Percentiles rank a stretch among this genome's conserved stretches.
Evolutionary conservation across 1,139 yeast species (phyloP).

Genomic region (Magnusiomyces tetraspermus): DNA sequence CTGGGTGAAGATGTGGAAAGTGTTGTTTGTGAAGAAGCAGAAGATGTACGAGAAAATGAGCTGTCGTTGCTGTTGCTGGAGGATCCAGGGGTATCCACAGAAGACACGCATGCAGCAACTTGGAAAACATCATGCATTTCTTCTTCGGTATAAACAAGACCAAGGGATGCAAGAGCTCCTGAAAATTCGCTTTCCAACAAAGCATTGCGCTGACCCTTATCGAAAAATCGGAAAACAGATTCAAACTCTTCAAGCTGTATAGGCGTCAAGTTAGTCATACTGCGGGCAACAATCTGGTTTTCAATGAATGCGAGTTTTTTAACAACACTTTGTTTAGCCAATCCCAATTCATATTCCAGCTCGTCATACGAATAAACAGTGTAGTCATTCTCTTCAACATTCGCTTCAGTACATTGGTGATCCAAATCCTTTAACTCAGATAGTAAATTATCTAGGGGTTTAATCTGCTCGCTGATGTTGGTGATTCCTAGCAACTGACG

Average conservation of each 20-base stretch:
- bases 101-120: constrained; percentile 19
- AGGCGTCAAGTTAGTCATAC: constrained; percentile 35
- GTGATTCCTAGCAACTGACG: constrained; percentile 31
- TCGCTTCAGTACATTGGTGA: constrained; percentile 30
- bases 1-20: not conserved
- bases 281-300: constrained; percentile 35
- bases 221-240: constrained; percentile 36
- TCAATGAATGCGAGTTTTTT: constrained; percentile 35
- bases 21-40: constrained; percentile 2
- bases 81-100: not conserved
- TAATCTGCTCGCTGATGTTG: constrained; percentile 27
- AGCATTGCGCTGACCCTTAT: constrained; percentile 30
- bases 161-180: constrained; percentile 36
- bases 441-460: constrained; percentile 28
- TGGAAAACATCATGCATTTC: constrained; percentile 34
- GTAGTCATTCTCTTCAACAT: constrained; percentile 36
- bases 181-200: constrained; percentile 33
- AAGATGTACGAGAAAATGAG: not conserved
- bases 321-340: constrained; percentile 33
- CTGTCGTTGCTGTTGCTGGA: not conserved
- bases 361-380: constrained; percentile 35
- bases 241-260: constrained; percentile 37
- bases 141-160: constrained; percentile 31
- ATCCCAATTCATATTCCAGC: constrained; percentile 34
- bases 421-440: constrained; percentile 25